phyloP scores from a whole-genome alignment of 768 basidiomycete species.

The Phlegmacium glaucopus region DNA sequence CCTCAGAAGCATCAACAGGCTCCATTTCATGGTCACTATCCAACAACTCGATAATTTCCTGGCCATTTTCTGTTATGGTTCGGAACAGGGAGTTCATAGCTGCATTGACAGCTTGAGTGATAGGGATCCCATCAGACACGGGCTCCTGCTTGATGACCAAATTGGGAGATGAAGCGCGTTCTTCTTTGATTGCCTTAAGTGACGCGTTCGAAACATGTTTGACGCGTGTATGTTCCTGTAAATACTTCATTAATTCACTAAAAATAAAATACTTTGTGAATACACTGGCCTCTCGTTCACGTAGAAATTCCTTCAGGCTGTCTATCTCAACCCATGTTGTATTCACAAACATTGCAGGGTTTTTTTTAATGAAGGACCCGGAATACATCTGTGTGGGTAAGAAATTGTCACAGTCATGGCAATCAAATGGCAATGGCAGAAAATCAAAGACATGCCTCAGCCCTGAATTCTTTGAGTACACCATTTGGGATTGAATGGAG shows the following conservation, averaged over 20 bases:
- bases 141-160: neutral
- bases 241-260: neutral
- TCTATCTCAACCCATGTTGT: neutral
- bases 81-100: neutral
- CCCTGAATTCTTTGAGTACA: conserved; percentile 1
- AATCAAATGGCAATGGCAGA: too few relatives aligned
- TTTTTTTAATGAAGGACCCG: neutral
- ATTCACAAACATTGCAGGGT: conserved; percentile 1
- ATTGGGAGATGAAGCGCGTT: neutral
- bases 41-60: neutral
- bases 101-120: neutral
- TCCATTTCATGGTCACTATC: neutral
- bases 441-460: neutral
- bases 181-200: neutral
- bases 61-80: neutral
- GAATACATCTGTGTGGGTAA: neutral
- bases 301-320: neutral
- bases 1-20: neutral
- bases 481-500: neutral
- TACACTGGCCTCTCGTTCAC: neutral
- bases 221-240: neutral
- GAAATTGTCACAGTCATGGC: neutral
- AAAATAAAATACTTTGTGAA: neutral
- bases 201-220: neutral
- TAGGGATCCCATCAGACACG: neutral